Evolutionary conservation across 2,329 filamentous ascomycete species (phyloP), one percentile per base, ranked within the genome.

Genomic region (Curvularia sp.): DNA sequence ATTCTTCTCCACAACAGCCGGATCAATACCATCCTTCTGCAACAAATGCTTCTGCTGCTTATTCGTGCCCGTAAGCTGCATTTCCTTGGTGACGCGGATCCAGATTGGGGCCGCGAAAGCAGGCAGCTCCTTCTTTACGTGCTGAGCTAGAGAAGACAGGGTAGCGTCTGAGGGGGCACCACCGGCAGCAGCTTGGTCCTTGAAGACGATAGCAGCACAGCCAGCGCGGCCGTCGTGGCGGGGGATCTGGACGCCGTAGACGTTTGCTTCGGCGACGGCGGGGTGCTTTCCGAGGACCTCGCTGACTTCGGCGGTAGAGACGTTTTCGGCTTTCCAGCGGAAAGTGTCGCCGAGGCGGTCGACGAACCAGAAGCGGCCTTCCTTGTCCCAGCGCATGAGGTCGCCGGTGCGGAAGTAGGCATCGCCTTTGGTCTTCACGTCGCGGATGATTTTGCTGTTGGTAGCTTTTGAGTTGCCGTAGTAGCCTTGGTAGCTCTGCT

Each of bases 401-500:
- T 78, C 76, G 41, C 76, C 76, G 3, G 73, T 72, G 49, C 76
- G 67, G 64, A 76, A 78, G 35, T 71, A 79, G 39, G 75, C 69
- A 42, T 79, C 77, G 1, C 76, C 77, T 35, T 74, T 68, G 15
- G 42, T 60, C 46, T 70, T 73, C 2, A 78, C 77, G 38, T 77
- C 62, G 7, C 70, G 61, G 8, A 78, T 47, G 38, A 77, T 72
- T 48, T 77, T 75, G 24, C 67, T 70, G 7, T 62, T 60, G 2
- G 72, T 76, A 0, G 77, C 77, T 12, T 62, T 64, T 12, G 55
- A 46, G 56, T 79, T 78, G 33, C 70, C 84, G 74, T 86, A 89
- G 74, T 93, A 93, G 3, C 90, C 90, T 24, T 85, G 82, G 73
- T 90, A 77, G 35, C 67, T 70, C n/a, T 50, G 20, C 0, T 80